A percentile compares a stretch with the other conserved stretches of the same genome.
Conservation (phyloP, 208 protist species). For the Spongospora subterranea region DNA sequence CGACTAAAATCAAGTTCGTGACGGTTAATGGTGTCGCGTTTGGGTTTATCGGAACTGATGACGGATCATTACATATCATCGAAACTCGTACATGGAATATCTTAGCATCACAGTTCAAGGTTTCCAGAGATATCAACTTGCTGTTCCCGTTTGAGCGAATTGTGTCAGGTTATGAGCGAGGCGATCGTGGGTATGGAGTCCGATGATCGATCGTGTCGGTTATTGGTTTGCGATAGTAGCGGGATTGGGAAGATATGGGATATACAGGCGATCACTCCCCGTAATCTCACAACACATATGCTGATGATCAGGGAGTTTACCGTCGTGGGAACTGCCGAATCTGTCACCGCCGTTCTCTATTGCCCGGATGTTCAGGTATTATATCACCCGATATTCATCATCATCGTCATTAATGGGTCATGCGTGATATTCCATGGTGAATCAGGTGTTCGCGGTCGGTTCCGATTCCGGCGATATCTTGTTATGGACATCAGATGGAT, state of each 20-base stretch:
- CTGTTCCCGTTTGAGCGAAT: background rate
- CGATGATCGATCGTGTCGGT: slow-evolving; percentile 10
- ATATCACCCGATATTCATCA: background rate
- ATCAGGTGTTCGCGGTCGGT: background rate
- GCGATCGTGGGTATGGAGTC: background rate
- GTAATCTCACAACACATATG: background rate
- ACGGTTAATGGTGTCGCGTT: background rate
- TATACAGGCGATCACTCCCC: background rate
- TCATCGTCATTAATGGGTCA: background rate
- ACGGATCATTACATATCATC: slow-evolving; percentile 40
- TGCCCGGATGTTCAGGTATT: slow-evolving; percentile 29
- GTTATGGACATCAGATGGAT: slow-evolving; percentile 11
- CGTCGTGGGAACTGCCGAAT: background rate
- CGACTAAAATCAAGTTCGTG: background rate
- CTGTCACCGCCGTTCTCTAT: background rate
- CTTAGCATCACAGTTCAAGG: background rate
- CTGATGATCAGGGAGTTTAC: background rate
- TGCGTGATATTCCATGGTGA: too few species aligned
- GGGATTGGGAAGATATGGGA: slow-evolving; percentile 31
- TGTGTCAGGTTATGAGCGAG: background rate
- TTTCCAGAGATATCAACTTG: background rate
- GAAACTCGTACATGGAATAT: slow-evolving; percentile 35
- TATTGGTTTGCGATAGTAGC: slow-evolving; percentile 23
- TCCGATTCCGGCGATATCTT: background rate
- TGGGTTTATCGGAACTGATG: slow-evolving; percentile 48